Evolutionary conservation across 2,329 filamentous ascomycete genomes (phyloP), one percentile per base, ranked within the genome.

Genomic region (Cadophora malorum): DNA sequence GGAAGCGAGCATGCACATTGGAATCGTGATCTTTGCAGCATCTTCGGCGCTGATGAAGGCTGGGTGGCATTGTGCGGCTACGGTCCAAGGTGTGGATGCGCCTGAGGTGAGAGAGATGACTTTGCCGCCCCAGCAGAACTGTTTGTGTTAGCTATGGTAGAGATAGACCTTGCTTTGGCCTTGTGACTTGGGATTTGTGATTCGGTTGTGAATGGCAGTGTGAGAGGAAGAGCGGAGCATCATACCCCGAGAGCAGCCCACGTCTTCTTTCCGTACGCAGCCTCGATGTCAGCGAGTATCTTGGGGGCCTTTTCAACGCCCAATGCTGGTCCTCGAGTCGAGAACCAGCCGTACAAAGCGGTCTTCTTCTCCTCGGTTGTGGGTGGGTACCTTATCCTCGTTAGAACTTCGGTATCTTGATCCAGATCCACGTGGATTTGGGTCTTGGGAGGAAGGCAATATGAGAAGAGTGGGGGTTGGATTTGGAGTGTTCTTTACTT

Each of bases 1-100:
- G 50, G 89, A 91, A 0, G 89, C 88, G 1, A 92, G 83, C 71
- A 91, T 73, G 63, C 83, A 81, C 58, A 90, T 80, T 1, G 90
- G 90, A 7, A 90, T 81, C 53, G 83, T 85, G 77, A 91, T 81
- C 23, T 80, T 82, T 70, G 82, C 78, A 3, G 88, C 89, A 59
- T 92, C 90, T 47, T 81, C 80, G 38, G 85, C 79, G 68, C 89
- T 86, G 50, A 90, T 84, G 85, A 89, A 87, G 71, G 86, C 87
- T 1, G 87, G 87, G 77, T 89, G 87, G 67, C 78, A 78, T 66
- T 82, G 78, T 53, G 83, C 84, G 5, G 78, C 84, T 47, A 81
- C 81, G 69, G 81, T 81, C 76, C 91, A 91, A 1, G 47, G 63
- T 6, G 66, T 68, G 7, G 67, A 50, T n/a, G 62, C 2, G 3